Conservation (phyloP, 345 rosid genomes). For the Turnera subulata region DNA sequence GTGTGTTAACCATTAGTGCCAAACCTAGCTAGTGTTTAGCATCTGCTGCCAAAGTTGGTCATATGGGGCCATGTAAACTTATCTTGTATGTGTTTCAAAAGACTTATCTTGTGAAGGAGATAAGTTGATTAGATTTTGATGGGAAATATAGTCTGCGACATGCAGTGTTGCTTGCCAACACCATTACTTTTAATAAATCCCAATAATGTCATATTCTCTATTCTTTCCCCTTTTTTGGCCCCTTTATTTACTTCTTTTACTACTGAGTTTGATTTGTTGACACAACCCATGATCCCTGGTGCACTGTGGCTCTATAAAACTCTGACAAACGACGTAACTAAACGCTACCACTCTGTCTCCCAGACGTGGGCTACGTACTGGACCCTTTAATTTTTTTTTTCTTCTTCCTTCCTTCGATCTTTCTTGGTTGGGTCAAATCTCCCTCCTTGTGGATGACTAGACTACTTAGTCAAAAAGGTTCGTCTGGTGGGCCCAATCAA, state of each 20-base stretch:
- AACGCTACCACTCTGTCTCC: constrained; percentile 2
- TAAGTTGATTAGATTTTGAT: background rate
- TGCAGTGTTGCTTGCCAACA: background rate
- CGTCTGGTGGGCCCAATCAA: too few relatives aligned
- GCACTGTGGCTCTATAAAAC: background rate
- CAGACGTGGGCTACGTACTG: too few relatives aligned
- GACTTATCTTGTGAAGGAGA: background rate
- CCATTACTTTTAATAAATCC: background rate
- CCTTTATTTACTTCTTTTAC: background rate
- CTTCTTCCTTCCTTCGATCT: background rate
- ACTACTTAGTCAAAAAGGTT: background rate
- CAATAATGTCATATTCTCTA: background rate
- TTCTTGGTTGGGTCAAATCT: background rate
- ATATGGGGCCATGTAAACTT: constrained; percentile 2
- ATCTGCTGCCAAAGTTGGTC: background rate
- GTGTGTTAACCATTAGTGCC: too few relatives aligned
- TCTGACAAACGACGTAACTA: constrained; percentile 41
- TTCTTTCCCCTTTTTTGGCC: background rate
- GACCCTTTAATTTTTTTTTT: too few relatives aligned
- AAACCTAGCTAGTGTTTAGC: too few relatives aligned
- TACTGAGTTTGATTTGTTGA: constrained; percentile 28
- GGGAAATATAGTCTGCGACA: background rate
- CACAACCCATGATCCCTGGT: constrained; percentile 24
- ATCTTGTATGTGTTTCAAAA: background rate
- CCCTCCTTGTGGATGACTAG: too few relatives aligned